Evolutionary conservation across 2,329 filamentous ascomycete species (phyloP).

Genomic region (Pyricularia grisea): DNA sequence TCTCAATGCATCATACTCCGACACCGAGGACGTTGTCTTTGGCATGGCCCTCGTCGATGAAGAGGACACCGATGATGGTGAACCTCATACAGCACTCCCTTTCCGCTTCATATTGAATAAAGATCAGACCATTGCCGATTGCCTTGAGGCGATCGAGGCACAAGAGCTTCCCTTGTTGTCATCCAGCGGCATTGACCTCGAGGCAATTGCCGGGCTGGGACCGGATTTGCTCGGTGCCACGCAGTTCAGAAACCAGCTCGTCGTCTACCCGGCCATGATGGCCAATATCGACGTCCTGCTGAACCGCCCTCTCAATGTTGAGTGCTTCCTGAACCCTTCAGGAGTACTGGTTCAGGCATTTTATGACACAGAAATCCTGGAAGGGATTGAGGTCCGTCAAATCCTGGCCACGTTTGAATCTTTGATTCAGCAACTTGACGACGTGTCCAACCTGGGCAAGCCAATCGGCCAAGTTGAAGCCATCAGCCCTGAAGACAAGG

Average conservation of each 20-base stretch:
- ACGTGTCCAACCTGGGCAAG: not conserved
- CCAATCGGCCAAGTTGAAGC: not conserved
- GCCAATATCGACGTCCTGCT: not conserved
- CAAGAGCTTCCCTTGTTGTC: not conserved
- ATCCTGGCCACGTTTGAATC: not conserved
- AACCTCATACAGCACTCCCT: not conserved
- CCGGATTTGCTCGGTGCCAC: not conserved
- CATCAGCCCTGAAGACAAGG: not conserved
- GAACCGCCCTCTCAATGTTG: not conserved
- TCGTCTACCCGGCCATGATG: not conserved
- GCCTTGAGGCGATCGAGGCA: not conserved
- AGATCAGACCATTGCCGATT: not conserved
- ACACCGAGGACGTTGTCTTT: not conserved
- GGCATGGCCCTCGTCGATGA: slow-evolving; percentile 1
- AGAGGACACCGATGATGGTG: not conserved
- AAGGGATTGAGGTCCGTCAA: not conserved
- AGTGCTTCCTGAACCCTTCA: not conserved
- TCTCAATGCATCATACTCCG: not conserved
- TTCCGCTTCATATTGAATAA: not conserved
- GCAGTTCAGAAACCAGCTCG: slow-evolving; percentile 1
- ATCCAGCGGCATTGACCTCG: not conserved
- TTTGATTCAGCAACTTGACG: not conserved
- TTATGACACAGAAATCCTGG: not conserved
- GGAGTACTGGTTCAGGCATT: not conserved
- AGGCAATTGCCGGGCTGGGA: not conserved